phyloP scores from a whole-genome alignment of 257 asterid species.

The Scutellaria minor region DNA sequence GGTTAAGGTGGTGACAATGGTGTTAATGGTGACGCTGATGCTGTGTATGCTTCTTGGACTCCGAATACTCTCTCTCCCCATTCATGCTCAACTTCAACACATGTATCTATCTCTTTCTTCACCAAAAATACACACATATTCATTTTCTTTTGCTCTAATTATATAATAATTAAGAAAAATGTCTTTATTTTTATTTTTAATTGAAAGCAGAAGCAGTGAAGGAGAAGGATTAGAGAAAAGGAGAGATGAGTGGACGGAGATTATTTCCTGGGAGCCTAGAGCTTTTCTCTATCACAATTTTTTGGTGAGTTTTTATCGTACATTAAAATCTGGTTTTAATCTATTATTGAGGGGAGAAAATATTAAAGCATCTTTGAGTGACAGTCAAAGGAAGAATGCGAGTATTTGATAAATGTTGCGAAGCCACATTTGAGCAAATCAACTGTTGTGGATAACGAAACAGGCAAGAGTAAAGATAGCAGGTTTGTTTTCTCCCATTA shows the following conservation, averaged over 20 bases:
- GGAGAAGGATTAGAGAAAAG: constrained; percentile 58
- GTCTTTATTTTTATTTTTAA: neutral
- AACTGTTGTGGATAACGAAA: constrained; percentile 69
- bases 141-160: no score
- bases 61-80: no score
- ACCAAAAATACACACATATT: no score
- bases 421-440: constrained; percentile 75
- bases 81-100: no score
- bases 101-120: no score
- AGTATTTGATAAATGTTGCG: constrained; percentile 70
- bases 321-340: no score
- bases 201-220: constrained; percentile 38
- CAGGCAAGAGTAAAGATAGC: constrained; percentile 82
- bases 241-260: constrained; percentile 74
- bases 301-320: constrained; percentile 51
- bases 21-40: no score
- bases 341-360: no score
- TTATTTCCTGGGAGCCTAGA: constrained; percentile 82
- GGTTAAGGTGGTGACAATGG: no score
- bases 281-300: constrained; percentile 78
- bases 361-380: no score
- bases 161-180: no score
- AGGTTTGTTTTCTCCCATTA: constrained; percentile 48
- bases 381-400: constrained; percentile 82
- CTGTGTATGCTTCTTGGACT: no score